Evolutionary conservation across 139 green algal genomes (phyloP).

Genomic region (Closterium sp.): DNA sequence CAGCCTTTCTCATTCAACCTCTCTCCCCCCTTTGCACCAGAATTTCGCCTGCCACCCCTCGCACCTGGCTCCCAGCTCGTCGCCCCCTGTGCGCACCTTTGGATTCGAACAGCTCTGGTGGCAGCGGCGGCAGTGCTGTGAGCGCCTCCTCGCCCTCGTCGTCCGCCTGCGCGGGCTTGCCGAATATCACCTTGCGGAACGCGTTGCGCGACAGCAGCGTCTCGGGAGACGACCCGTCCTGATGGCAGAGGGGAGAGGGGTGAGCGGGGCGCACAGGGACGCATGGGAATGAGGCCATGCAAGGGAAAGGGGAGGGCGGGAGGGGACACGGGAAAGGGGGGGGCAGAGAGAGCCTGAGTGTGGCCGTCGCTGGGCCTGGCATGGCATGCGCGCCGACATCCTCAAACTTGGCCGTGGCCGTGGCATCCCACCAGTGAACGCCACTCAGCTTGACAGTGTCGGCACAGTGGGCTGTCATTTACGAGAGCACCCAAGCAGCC

Average conservation of each 20-base stretch:
- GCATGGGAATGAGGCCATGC: background rate
- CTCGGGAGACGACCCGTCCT: slow-evolving; percentile 49
- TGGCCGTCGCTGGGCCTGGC: too few species aligned
- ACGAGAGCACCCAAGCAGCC: background rate
- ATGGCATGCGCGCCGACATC: background rate
- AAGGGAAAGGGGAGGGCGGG: background rate
- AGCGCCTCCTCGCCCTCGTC: background rate
- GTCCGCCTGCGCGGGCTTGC: background rate
- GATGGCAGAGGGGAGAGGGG: background rate
- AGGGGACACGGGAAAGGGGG: background rate
- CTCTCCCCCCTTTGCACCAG: background rate
- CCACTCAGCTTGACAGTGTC: background rate
- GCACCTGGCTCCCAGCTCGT: background rate
- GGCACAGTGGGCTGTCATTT: background rate
- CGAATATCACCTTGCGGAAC: slow-evolving; percentile 49
- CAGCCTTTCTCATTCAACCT: background rate
- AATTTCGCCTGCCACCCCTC: background rate
- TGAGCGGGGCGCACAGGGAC: background rate
- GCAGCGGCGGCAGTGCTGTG: background rate
- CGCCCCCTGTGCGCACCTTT: background rate
- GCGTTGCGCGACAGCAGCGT: slow-evolving; percentile 21
- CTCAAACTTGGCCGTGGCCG: too few species aligned
- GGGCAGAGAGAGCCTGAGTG: background rate
- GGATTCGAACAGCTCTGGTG: slow-evolving; percentile 24
- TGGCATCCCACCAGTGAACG: background rate